Base-by-base conservation (phyloP, 225 moss, liverwort and hornwort genomes). In the Bryum argenteum region DNA sequence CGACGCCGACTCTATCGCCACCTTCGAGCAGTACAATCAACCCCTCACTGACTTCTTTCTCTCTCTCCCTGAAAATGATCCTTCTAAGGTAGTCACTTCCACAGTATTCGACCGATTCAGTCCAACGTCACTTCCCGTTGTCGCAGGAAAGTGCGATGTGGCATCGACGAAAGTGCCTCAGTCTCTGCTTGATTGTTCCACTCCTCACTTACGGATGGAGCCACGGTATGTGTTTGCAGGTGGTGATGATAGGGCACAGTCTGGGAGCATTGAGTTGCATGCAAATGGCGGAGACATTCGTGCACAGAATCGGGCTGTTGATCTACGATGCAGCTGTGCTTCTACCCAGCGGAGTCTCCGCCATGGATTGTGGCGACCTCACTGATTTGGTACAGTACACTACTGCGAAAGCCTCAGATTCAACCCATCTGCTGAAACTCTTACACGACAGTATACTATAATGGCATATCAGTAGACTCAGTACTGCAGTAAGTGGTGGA, bases 11-110 rank as follows among this genome's bases (percentile, higher is more conserved):
- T 57, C 77, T 19, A 62, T 83, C 56, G 37, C 69, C 55, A 72
- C 78, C 5, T 70, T 24, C 39, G 52, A 68, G 59, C 54, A 77
- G 40, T 82, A 79, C 69, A 65, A 72, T 20, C 71, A 79, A 16
- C 85, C 79, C 12, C 0, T 76, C 26, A 37, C 59, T 0, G 61
- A 76, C 39, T 64, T 85, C 41, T 75, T 80, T 15, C 21, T 45
- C 2, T 39, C 69, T 26, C 11, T 74, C 14, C 79, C 79, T 2
- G 8, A 69, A 5, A 50, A 33, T 3, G 50, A 73, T 18, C 47
- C 70, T 8, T 58, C 57, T n/a, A 59, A 71, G 70, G 70, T 48
- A 48, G 14, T 15, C 48, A 14, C 14, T 17, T 5, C 6, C 1
- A 17, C 6, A 48, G 17, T n/a, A n/a, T 11, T 6, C 17, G 14